Conservation (phyloP, 306 rosid genomes). For the Rosa persica region DNA sequence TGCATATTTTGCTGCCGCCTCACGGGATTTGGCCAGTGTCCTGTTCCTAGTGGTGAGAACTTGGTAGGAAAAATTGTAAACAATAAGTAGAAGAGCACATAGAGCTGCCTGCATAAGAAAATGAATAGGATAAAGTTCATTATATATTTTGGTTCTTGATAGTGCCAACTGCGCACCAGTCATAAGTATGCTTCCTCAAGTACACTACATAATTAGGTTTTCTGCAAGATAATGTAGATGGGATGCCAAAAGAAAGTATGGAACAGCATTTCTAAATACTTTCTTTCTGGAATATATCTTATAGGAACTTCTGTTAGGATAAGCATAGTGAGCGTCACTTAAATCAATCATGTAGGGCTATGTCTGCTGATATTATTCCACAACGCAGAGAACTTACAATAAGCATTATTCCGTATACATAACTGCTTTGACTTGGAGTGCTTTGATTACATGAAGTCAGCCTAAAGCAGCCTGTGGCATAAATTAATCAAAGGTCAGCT, state of each 20-base stretch:
- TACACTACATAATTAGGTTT: background rate
- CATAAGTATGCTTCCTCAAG: background rate
- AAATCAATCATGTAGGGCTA: background rate
- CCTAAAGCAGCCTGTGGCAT: background rate
- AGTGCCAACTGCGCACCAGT: background rate
- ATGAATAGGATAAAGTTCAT: conserved; percentile 38
- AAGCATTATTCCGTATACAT: background rate
- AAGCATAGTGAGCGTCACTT: background rate
- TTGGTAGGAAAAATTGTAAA: conserved; percentile 94
- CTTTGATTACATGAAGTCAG: background rate
- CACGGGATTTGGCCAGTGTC: conserved; percentile 72
- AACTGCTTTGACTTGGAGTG: background rate
- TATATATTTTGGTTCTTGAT: background rate
- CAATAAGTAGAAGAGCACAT: conserved; percentile 80
- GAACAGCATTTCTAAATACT: background rate
- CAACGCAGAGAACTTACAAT: background rate
- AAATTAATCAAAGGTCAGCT: background rate
- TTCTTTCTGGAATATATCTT: background rate
- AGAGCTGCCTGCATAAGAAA: conserved; percentile 88
- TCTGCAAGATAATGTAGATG: background rate
- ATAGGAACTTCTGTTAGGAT: background rate
- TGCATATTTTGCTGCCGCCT: conserved; percentile 86
- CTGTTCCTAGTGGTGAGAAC: conserved; percentile 82
- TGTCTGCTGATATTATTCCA: background rate
- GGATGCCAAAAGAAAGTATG: conserved; percentile 8